Evolutionary conservation across 2,329 filamentous ascomycete species (phyloP), one percentile per base, ranked within the genome.

Genomic region (Trichophyton simii): DNA sequence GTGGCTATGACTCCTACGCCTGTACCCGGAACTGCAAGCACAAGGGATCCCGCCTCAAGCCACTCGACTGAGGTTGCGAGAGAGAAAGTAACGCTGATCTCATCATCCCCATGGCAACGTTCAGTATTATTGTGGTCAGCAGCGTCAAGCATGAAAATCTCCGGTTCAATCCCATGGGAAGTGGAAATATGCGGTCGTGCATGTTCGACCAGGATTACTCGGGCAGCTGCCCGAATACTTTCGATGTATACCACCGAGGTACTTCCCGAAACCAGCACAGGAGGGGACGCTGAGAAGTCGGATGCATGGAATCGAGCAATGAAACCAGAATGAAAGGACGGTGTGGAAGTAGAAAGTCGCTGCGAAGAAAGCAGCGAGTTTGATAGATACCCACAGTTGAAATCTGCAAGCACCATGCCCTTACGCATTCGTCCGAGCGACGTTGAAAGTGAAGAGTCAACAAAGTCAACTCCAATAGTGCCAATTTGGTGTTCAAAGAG

Each of bases 401-500:
- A 81, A 48, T 85, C 79, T 8, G 84, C 82, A 11, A 96, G 75
- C 0, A 96, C 84, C 87, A 96, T 95, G 20, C 92, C 92, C 72
- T 95, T 92, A 28, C 83, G 76, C 13, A 83, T 77, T 31, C 79
- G 70, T 15, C 72, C 70, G n/a, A 76, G 65, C 22, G 66, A 68
- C 22, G 60, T 38, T n/a, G 42, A 18, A 15, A 54, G 22, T 18
- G 34, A 15, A 13, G 62, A 52, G 6, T 68, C 66, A 18, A 72
- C 64, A 8, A 69, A 68, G 61, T 87, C 80, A 58, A 97, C 78
- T 0, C 91, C 92, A 60, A 99, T 82, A 0, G 91, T 96, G 0
- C 92, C 94, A 4, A 92, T 91, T 73, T 99, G 92, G 8, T 89
- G 90, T 15, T 86, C 81, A 58, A 86, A 81, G 6, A 97, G 80